These are phyloP conservation scores for Panicum miliaceum DNA, from an alignment of 176 grass and related monocot species.

Conservation along the genomic window DNA sequence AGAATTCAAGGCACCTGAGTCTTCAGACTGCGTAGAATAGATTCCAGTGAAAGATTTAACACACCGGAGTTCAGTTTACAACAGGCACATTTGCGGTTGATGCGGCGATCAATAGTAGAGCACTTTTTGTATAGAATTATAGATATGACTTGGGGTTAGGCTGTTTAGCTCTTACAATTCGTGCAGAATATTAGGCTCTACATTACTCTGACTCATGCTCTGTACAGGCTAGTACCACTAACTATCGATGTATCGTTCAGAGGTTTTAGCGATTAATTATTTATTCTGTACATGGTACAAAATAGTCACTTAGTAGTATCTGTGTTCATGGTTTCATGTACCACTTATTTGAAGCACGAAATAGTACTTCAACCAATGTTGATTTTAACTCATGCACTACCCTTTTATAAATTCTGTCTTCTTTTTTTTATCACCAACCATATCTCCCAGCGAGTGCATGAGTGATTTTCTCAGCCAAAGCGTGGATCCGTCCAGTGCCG, in stretches of 20 bases:
- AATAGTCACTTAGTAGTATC: not conserved
- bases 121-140: conserved; percentile 33
- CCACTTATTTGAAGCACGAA: no score
- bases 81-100: conserved; percentile 12
- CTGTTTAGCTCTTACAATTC: conserved; percentile 18
- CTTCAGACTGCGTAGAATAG: not conserved
- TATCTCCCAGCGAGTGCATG: no score
- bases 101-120: not conserved
- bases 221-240: not conserved
- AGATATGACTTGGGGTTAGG: conserved; percentile 38
- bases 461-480: no score
- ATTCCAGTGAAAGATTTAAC: not conserved
- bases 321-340: no score
- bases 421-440: no score
- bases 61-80: not conserved
- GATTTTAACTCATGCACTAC: no score
- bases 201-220: conserved; percentile 2
- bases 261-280: conserved; percentile 24
- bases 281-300: conserved; percentile 23
- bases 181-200: not conserved
- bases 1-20: conserved; percentile 45
- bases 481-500: no score
- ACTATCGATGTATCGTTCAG: not conserved
- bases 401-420: no score
- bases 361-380: no score